Conservation (phyloP, 1,284 basidiomycete genomes). For the Austroboletus olivaceoglutinosus region DNA sequence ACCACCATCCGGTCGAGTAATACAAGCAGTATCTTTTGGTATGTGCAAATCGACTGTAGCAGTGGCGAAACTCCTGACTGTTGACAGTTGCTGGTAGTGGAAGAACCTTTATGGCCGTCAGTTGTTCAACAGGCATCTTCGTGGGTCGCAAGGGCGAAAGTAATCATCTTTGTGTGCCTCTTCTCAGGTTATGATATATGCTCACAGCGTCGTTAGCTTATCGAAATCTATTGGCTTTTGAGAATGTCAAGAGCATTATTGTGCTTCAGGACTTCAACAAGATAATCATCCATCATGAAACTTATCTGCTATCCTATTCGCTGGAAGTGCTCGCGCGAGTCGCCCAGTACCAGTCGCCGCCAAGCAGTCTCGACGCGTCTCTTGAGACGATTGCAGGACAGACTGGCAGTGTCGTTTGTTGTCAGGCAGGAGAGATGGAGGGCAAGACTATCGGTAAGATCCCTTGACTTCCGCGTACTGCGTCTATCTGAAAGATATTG, state of each 20-base stretch:
- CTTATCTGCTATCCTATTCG: conserved; percentile 60
- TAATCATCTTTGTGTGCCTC: conserved; percentile 33
- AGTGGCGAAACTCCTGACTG: background rate
- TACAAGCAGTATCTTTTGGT: conserved; percentile 63
- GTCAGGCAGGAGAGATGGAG: conserved; percentile 52
- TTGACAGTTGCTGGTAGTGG: conserved; percentile 40
- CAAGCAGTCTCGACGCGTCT: conserved; percentile 49
- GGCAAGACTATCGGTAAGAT: conserved; percentile 52
- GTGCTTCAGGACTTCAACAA: conserved; percentile 62
- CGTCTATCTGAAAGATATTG: conserved; percentile 8
- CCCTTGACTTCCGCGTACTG: background rate
- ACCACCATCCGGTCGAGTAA: conserved; percentile 54
- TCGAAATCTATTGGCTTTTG: conserved; percentile 49
- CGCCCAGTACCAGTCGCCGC: conserved; percentile 45
- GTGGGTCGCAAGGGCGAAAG: conserved; percentile 52
- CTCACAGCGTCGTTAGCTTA: conserved; percentile 44
- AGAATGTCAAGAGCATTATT: conserved; percentile 51
- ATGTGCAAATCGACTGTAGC: conserved; percentile 22
- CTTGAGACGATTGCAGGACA: conserved; percentile 55
- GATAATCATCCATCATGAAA: conserved; percentile 61
- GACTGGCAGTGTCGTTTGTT: conserved; percentile 55
- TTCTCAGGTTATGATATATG: background rate
- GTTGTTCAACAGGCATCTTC: conserved; percentile 65
- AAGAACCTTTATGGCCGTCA: conserved; percentile 58
- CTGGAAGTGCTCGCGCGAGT: conserved; percentile 65